Evolutionary conservation across 176 grass and related monocot species (phyloP).

Genomic region (Cymbopogon citratus): DNA sequence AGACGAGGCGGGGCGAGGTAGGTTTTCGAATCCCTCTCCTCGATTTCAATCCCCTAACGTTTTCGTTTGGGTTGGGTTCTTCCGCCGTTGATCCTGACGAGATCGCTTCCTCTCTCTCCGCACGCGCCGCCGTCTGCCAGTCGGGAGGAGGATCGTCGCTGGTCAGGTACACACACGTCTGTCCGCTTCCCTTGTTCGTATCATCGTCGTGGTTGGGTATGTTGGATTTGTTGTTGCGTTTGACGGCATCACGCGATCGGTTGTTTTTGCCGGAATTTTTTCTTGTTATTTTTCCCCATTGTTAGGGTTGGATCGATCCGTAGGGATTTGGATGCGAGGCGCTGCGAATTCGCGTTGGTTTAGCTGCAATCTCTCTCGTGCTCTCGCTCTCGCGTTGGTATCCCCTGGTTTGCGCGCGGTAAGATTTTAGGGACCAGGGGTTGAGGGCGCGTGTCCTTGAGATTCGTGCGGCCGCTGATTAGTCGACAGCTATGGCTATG

Average conservation of each 20-base stretch:
- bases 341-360: not conserved
- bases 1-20: constrained; percentile 3
- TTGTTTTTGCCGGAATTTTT: not conserved
- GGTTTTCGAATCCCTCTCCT: constrained; percentile 24
- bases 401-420: constrained; percentile 20
- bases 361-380: not conserved
- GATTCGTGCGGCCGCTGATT: constrained; percentile 30
- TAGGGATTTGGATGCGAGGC: not conserved
- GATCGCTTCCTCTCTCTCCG: not conserved
- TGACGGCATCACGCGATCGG: not conserved
- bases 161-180: constrained; percentile 26
- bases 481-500: constrained; percentile 3
- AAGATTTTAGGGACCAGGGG: constrained; percentile 2
- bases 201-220: not conserved
- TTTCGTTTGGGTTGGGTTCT: not conserved
- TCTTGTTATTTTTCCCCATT: not conserved
- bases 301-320: not conserved
- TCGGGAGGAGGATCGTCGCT: not conserved
- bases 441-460: not conserved
- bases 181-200: not conserved
- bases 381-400: not conserved
- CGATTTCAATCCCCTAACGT: not conserved
- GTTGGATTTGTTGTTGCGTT: not conserved
- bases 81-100: constrained; percentile 9
- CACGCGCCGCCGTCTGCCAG: not conserved